Percentiles rank a stretch among this genome's conserved stretches.
Conservation (phyloP, 345 rosid species). For the Microthlaspi erraticum region DNA sequence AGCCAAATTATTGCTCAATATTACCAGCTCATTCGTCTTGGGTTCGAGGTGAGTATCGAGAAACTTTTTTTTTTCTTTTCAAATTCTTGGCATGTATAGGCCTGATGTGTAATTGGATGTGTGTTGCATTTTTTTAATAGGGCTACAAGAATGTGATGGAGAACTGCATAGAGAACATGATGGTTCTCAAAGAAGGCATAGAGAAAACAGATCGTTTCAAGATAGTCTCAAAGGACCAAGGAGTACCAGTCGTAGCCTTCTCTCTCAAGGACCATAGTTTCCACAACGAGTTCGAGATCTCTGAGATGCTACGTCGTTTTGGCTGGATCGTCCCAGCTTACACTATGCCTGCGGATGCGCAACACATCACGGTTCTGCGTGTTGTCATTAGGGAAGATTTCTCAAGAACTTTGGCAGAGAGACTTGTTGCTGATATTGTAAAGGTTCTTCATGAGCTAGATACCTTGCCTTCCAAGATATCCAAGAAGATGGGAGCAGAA, state of each 20-base stretch:
- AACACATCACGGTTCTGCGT: conserved; percentile 86
- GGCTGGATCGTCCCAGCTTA: conserved; percentile 97
- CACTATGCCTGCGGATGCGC: conserved; percentile 90
- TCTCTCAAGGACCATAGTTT: conserved; percentile 74
- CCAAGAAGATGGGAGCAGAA: conserved; percentile 35
- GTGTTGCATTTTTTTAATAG: conserved; percentile 33
- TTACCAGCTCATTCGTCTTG: conserved; percentile 88
- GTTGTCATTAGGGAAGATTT: conserved; percentile 93
- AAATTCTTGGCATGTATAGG: not conserved
- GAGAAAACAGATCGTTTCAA: conserved; percentile 73
- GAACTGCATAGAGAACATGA: conserved; percentile 76
- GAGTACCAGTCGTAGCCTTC: conserved; percentile 90
- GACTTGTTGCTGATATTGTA: conserved; percentile 62
- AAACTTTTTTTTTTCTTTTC: too few species aligned
- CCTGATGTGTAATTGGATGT: not conserved
- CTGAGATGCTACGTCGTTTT: conserved; percentile 82
- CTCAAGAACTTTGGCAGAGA: conserved; percentile 88
- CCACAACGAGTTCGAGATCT: conserved; percentile 76
- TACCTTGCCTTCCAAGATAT: conserved; percentile 47
- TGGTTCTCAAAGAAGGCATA: conserved; percentile 71
- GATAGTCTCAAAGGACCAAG: conserved; percentile 81
- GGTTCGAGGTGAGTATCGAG: conserved; percentile 60
- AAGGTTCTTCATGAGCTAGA: conserved; percentile 69
- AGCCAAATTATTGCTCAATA: conserved; percentile 65
- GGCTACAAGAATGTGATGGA: conserved; percentile 93